These are phyloP conservation scores for Clavispora santaluciae DNA, from an alignment of 805 yeast genomes.

Conservation along the genomic window DNA sequence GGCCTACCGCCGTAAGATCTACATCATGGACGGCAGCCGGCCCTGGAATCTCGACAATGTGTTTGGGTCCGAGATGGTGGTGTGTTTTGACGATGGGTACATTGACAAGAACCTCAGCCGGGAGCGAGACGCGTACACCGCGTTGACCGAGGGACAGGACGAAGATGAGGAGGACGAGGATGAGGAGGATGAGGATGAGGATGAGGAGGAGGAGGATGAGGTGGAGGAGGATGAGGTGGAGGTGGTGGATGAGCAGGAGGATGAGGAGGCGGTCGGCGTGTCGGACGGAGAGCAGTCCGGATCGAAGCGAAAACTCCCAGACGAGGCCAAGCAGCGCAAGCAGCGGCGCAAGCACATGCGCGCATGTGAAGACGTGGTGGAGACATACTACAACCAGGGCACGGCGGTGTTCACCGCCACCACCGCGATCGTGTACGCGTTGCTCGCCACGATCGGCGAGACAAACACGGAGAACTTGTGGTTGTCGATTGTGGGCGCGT, in stretches of 20 bases:
- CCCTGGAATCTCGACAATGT: slow-evolving; percentile 96
- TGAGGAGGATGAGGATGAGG: not conserved
- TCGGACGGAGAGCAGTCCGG: slow-evolving; percentile 24
- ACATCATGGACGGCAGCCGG: slow-evolving; percentile 84
- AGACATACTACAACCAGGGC: slow-evolving; percentile 80
- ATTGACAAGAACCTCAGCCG: slow-evolving; percentile 52
- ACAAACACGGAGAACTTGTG: slow-evolving; percentile 67
- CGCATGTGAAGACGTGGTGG: slow-evolving; percentile 52
- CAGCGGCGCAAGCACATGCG: slow-evolving; percentile 35
- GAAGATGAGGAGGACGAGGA: slow-evolving; percentile 20
- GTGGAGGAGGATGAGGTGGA: slow-evolving; percentile 23
- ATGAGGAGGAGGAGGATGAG: not conserved
- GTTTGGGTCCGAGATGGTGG: slow-evolving; percentile 73
- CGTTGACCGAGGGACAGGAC: slow-evolving; percentile 27
- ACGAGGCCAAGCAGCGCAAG: slow-evolving; percentile 25
- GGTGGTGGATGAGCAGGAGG: slow-evolving; percentile 3
- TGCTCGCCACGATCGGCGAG: slow-evolving; percentile 79
- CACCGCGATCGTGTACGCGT: slow-evolving; percentile 74
- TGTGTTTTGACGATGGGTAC: slow-evolving; percentile 84
- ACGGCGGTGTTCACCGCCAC: slow-evolving; percentile 70
- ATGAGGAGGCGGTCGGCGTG: slow-evolving; percentile 5
- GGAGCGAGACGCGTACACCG: slow-evolving; percentile 61
- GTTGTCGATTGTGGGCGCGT: slow-evolving; percentile 85
- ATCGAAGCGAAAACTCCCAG: slow-evolving; percentile 21
- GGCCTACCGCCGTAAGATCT: slow-evolving; percentile 52